A percentile compares a stretch with the other conserved stretches of the same genome.
phyloP scores from a whole-genome alignment of 2,329 filamentous ascomycete genomes.

The Ilyonectria sp. region DNA sequence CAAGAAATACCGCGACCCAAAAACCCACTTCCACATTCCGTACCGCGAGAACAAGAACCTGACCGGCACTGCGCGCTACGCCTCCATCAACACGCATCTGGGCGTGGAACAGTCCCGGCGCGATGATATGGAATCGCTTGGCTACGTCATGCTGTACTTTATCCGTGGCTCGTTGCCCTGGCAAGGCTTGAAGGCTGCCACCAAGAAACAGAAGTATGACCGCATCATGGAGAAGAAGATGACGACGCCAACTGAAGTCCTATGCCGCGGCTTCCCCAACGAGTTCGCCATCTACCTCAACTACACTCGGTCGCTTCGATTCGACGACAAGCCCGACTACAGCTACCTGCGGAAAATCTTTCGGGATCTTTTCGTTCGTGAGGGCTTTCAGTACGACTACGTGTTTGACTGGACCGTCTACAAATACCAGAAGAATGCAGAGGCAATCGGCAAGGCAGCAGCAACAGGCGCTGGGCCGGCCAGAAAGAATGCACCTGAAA shows the following conservation, averaged over 20 bases:
- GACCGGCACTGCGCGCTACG: constrained; percentile 98
- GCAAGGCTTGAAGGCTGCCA: constrained; percentile 98
- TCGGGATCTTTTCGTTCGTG: constrained; percentile 98
- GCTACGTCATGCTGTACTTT: constrained; percentile 99
- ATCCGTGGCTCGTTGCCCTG: constrained; percentile 98
- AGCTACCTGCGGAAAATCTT: constrained; percentile 99
- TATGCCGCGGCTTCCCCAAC: constrained; percentile 99
- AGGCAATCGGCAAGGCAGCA: constrained; percentile 91
- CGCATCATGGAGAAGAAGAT: constrained; percentile 99
- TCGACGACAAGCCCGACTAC: constrained; percentile 99
- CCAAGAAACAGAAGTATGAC: constrained; percentile 99
- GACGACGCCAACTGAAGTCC: constrained; percentile 98
- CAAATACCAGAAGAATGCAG: constrained; percentile 99
- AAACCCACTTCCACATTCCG: constrained; percentile 99
- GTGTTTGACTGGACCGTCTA: constrained; percentile 99
- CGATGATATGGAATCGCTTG: constrained; percentile 99
- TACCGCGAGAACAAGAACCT: constrained; percentile 99
- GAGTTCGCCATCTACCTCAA: constrained; percentile 99
- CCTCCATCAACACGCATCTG: constrained; percentile 98
- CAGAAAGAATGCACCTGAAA: not conserved
- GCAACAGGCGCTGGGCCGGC: not conserved
- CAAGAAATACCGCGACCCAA: constrained; percentile 99
- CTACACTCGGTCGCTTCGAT: constrained; percentile 98
- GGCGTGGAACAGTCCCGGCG: constrained; percentile 99
- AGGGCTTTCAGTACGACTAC: constrained; percentile 99